These are phyloP conservation scores for Nitzschia sp. DNA, from an alignment of 108 stramenopile species.

Conservation along the genomic window DNA sequence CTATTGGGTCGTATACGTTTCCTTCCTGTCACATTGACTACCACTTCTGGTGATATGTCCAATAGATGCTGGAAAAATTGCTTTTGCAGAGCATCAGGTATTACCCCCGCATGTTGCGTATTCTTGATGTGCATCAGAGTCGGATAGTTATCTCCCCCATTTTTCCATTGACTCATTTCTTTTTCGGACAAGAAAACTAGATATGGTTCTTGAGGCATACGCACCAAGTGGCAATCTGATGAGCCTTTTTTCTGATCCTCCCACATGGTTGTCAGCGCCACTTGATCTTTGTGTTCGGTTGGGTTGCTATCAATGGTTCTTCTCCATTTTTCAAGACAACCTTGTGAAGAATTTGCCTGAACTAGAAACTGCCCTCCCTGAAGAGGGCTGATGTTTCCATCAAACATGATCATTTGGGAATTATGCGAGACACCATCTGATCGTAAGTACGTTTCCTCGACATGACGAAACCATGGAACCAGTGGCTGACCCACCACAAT, in stretches of 20 bases:
- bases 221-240: constrained; percentile 4
- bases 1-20: constrained; percentile 17
- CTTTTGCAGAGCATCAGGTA: constrained; percentile 17
- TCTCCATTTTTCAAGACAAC: constrained; percentile 15
- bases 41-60: constrained; percentile 1
- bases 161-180: constrained; percentile 15
- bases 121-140: constrained; percentile 26
- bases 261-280: constrained; percentile 16
- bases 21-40: constrained; percentile 9
- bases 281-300: constrained; percentile 20
- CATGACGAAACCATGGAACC: constrained; percentile 13
- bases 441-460: constrained; percentile 2
- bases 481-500: constrained; percentile 43
- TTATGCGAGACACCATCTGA: neutral
- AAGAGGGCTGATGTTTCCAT: constrained; percentile 11
- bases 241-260: constrained; percentile 8
- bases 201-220: constrained; percentile 11
- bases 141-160: neutral
- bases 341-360: neutral
- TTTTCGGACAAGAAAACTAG: neutral
- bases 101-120: constrained; percentile 14
- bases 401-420: constrained; percentile 9
- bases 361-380: constrained; percentile 24
- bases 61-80: constrained; percentile 9
- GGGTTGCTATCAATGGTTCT: constrained; percentile 13